Evolutionary conservation across 495 filamentous ascomycete species (phyloP).

Genomic region (Jackrogersella minutella): DNA sequence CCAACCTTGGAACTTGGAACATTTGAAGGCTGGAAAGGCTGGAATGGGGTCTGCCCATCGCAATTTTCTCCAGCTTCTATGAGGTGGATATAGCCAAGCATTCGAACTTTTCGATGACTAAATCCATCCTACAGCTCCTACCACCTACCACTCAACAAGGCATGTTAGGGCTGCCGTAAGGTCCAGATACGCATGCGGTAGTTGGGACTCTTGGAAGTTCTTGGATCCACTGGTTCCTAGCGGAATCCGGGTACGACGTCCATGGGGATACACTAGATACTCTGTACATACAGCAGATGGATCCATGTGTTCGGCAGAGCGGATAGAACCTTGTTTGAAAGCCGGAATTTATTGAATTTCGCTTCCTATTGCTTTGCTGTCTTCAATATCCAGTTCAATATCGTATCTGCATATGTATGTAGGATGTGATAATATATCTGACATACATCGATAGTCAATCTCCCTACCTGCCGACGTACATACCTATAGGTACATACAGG

Average conservation of each 20-base stretch:
- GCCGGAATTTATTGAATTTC: constrained; percentile 6
- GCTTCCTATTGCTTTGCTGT: constrained; percentile 5
- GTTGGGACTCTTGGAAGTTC: not conserved
- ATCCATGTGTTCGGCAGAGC: constrained; percentile 14
- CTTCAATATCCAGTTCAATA: not conserved
- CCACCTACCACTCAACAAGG: not conserved
- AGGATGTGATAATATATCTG: constrained; percentile 1
- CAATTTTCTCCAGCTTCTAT: constrained; percentile 27
- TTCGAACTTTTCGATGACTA: not conserved
- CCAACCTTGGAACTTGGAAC: too few species aligned
- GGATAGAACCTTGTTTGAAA: constrained; percentile 6
- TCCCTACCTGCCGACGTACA: not conserved
- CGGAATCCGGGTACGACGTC: constrained; percentile 11
- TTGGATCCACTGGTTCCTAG: constrained; percentile 23
- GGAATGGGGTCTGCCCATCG: constrained; percentile 27
- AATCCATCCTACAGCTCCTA: not conserved
- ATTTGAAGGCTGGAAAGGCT: too few species aligned
- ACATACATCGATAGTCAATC: constrained; percentile 10
- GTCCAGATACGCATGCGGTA: constrained; percentile 10
- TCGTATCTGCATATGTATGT: not conserved
- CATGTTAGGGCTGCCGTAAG: not conserved
- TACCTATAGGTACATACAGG: not conserved
- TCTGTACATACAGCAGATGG: not conserved
- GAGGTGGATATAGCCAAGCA: constrained; percentile 9
- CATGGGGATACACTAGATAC: not conserved